These are phyloP conservation scores for Prunus mira DNA, from an alignment of 306 rosid species.

Conservation along the genomic window DNA sequence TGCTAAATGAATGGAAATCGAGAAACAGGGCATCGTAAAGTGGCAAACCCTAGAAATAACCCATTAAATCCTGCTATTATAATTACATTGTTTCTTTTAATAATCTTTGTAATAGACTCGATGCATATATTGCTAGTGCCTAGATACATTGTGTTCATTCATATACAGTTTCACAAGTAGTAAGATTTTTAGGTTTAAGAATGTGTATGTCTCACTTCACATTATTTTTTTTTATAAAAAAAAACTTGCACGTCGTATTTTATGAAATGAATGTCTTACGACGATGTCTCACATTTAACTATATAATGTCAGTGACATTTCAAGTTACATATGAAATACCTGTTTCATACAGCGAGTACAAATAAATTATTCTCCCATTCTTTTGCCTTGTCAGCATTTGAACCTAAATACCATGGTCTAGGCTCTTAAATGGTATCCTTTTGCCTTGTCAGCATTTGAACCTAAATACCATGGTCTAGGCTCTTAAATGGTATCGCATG, in stretches of 20 bases:
- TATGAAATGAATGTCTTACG: too few relatives aligned
- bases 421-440: neutral
- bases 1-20: neutral
- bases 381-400: too few relatives aligned
- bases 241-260: too few relatives aligned
- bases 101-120: neutral
- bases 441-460: too few relatives aligned
- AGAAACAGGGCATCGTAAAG: neutral
- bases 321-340: too few relatives aligned
- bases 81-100: neutral
- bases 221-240: too few relatives aligned
- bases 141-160: neutral
- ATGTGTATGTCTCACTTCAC: neutral
- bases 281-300: too few relatives aligned
- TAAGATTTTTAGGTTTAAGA: neutral
- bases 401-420: slow-evolving; percentile 3
- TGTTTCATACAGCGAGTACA: too few relatives aligned
- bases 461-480: slow-evolving; percentile 3
- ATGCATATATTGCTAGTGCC: neutral
- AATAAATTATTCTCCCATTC: too few relatives aligned
- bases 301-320: too few relatives aligned
- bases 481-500: neutral
- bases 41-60: neutral
- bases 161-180: neutral
- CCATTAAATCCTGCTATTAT: neutral